Evolutionary conservation across 768 basidiomycete genomes (phyloP).

Genomic region (Calocera cornea): DNA sequence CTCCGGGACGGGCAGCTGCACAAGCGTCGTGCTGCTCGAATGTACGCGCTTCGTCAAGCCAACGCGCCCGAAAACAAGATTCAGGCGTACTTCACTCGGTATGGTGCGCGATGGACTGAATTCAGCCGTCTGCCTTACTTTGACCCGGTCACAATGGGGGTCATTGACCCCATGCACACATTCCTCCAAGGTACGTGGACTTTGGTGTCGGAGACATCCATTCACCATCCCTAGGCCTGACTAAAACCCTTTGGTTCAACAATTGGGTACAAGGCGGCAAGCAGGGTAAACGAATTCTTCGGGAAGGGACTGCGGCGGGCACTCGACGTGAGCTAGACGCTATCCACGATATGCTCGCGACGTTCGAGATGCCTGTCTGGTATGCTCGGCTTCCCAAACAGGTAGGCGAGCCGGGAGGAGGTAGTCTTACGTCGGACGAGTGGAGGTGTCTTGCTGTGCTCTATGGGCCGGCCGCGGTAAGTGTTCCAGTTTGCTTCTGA

Average conservation of each 20-base stretch:
- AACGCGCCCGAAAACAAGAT: background rate
- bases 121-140: constrained; percentile 5
- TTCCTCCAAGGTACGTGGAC: constrained; percentile 2
- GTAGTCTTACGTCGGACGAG: background rate
- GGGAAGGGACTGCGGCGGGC: background rate
- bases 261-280: background rate
- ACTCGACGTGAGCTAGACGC: background rate
- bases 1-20: background rate
- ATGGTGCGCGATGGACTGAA: background rate
- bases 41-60: background rate
- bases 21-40: background rate
- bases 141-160: background rate
- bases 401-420: background rate
- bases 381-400: background rate
- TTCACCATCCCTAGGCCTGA: background rate
- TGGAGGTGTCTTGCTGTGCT: background rate
- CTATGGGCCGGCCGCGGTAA: background rate
- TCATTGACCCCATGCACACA: constrained; percentile 10
- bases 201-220: background rate
- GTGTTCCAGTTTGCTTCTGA: background rate
- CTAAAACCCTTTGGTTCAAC: background rate
- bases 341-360: background rate
- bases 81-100: background rate
- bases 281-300: background rate
- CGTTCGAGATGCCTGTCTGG: background rate